These are phyloP conservation scores for Urtica urens DNA, from an alignment of 306 rosid species.

Conservation along the genomic window DNA sequence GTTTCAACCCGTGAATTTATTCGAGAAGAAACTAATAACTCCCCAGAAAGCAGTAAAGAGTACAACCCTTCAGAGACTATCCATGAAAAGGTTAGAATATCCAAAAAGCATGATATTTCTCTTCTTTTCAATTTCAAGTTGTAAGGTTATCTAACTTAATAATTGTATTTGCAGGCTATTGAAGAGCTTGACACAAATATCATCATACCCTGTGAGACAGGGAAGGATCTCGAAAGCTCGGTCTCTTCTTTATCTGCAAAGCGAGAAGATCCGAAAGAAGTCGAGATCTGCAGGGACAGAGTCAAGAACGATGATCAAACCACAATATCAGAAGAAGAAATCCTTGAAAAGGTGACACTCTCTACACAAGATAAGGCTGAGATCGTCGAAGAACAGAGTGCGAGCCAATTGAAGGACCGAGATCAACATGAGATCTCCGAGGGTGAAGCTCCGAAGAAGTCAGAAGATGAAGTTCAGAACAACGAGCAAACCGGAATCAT, in stretches of 20 bases:
- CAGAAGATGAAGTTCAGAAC: constrained; percentile 6
- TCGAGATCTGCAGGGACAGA: too few species aligned
- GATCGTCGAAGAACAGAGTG: background rate
- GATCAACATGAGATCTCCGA: constrained; percentile 5
- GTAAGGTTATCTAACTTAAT: background rate
- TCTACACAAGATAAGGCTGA: too few species aligned
- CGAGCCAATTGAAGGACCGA: constrained; percentile 7
- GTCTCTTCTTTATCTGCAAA: background rate
- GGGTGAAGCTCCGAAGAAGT: too few species aligned
- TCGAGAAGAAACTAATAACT: constrained; percentile 14
- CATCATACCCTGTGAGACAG: constrained; percentile 8
- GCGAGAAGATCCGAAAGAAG: too few species aligned
- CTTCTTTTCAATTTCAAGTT: background rate
- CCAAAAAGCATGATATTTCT: too few species aligned
- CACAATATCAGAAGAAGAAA: too few species aligned
- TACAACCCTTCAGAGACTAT: constrained; percentile 5
- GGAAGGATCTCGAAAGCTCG: constrained; percentile 1
- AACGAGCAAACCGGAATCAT: constrained; percentile 4
- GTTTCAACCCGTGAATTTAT: constrained; percentile 10
- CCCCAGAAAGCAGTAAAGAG: constrained; percentile 9
- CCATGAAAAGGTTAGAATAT: constrained; percentile 20
- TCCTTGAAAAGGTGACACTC: too few species aligned
- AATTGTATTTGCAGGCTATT: constrained; percentile 9
- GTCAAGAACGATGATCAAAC: background rate
- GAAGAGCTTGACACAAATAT: constrained; percentile 11